Evolutionary conservation across 2,329 filamentous ascomycete species (phyloP), one percentile per base, ranked within the genome.

Genomic region (Exophiala mesophila): DNA sequence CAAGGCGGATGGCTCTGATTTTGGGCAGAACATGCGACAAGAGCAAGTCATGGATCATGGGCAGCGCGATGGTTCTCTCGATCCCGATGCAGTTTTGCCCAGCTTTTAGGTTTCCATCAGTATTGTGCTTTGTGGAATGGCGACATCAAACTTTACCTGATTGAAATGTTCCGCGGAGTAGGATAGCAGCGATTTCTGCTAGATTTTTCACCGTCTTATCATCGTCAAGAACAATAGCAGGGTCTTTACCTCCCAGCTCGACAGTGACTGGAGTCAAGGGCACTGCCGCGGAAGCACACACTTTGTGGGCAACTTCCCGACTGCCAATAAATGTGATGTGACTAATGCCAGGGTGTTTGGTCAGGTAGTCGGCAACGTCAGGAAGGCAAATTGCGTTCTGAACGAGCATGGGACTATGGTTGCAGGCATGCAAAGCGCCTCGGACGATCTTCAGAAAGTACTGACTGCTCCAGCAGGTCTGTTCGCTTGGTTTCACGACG

Each of bases 51-150:
- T 97, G 94, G 38, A 86, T 74, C n/a, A 69, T 71, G 1, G 87
- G 82, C 12, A 85, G 76, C 17, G 84, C 87, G 55, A 97, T 82
- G 59, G 97, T 82, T 42, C 92, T 85, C 69, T 98, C 92, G 54
- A 96, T 90, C 41, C 92, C 92, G 59, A 98, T 90, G 66, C 92
- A 98, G 68, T 98, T 98, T 65, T 98, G 92, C 1, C 92, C 92
- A 12, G 88, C 83, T 38, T 88, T 7, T 6, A 26, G 23, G 12
- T 26, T 26, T 6, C 12, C 23, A 6, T 26, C 7, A 7, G 7
- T 7, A 12, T 7, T 26, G 23, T 7, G 23, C 12, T 26, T 26
- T 7, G 12, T 7, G 23, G 12, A 26, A 6, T 6, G 7, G 7
- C 23, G 23, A 26, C 6, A 26, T 6, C 12, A 6, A 12, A 5